A percentile compares a stretch with the other conserved stretches of the same genome.
phyloP scores from a whole-genome alignment of 352 stramenopile species.

The Phytophthora kernoviae region DNA sequence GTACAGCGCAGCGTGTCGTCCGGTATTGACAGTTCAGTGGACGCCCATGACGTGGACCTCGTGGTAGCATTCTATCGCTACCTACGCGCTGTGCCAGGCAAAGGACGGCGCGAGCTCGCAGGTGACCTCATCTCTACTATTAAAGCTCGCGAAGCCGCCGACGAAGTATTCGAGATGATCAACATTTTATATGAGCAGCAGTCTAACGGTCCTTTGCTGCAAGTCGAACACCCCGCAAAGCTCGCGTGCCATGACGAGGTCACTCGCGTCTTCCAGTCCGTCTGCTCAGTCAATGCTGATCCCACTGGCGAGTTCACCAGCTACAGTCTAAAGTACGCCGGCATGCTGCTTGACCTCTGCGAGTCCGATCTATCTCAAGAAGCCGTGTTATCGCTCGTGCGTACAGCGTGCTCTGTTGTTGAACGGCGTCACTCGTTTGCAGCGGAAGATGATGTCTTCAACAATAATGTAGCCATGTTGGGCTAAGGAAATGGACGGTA shows the following conservation, averaged over 20 bases:
- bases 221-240: conserved; percentile 31
- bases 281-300: conserved; percentile 30
- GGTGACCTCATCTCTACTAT: conserved; percentile 50
- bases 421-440: conserved; percentile 3
- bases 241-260: conserved; percentile 46
- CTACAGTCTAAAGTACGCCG: conserved; percentile 75
- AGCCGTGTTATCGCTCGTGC: conserved; percentile 36
- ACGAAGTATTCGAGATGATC: conserved; percentile 65
- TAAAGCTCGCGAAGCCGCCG: conserved; percentile 48
- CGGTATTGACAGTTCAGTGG: conserved; percentile 41
- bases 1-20: not conserved
- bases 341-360: conserved; percentile 52
- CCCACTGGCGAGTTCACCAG: conserved; percentile 53
- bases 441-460: conserved; percentile 23
- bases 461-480: conserved; percentile 43
- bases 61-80: conserved; percentile 84
- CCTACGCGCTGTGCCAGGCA: conserved; percentile 48
- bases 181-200: conserved; percentile 36
- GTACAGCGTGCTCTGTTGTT: conserved; percentile 31
- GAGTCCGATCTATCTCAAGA: conserved; percentile 30
- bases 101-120: conserved; percentile 42
- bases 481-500: conserved; percentile 2
- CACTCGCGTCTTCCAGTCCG: conserved; percentile 33
- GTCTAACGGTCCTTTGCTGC: conserved; percentile 23
- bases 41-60: conserved; percentile 73